phyloP scores from a whole-genome alignment of 306 rosid genomes.

The Luffa acutangula region DNA sequence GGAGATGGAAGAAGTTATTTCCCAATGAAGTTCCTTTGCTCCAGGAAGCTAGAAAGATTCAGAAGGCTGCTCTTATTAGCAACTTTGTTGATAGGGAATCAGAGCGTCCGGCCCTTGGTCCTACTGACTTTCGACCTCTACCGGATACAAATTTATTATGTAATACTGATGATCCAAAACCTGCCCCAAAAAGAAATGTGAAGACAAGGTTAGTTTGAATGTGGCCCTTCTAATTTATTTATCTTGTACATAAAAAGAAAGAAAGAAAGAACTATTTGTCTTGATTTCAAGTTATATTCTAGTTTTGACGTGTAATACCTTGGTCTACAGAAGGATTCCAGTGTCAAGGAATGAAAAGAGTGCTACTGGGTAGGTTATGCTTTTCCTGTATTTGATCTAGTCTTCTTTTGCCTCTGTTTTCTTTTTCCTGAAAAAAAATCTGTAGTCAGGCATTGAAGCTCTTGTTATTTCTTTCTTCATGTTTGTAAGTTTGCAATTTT shows the following conservation, averaged over 20 bases:
- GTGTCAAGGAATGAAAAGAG: constrained; percentile 8
- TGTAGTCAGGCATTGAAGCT: neutral
- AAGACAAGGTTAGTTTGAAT: constrained; percentile 27
- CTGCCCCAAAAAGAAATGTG: constrained; percentile 22
- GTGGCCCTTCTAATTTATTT: neutral
- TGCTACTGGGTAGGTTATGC: constrained; percentile 15
- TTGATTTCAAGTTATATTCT: constrained; percentile 1
- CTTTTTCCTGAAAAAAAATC: neutral
- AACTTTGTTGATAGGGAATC: constrained; percentile 85
- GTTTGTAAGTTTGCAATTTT: neutral
- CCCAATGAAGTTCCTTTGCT: constrained; percentile 62
- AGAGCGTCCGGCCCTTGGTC: constrained; percentile 71
- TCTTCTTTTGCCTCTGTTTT: neutral
- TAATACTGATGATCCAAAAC: constrained; percentile 13
- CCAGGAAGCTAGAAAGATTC: constrained; percentile 57
- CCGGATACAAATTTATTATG: constrained; percentile 17
- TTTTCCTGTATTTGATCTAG: neutral
- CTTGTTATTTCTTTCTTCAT: neutral
- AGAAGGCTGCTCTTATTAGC: constrained; percentile 40
- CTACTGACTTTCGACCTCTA: constrained; percentile 49
- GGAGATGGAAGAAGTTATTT: constrained; percentile 76
- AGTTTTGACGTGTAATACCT: neutral
- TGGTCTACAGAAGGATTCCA: constrained; percentile 2
- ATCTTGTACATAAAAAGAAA: neutral
- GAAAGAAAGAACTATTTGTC: neutral